Evolutionary conservation across 176 grass and related monocot species (phyloP).

Genomic region (Thinopyrum elongatum): DNA sequence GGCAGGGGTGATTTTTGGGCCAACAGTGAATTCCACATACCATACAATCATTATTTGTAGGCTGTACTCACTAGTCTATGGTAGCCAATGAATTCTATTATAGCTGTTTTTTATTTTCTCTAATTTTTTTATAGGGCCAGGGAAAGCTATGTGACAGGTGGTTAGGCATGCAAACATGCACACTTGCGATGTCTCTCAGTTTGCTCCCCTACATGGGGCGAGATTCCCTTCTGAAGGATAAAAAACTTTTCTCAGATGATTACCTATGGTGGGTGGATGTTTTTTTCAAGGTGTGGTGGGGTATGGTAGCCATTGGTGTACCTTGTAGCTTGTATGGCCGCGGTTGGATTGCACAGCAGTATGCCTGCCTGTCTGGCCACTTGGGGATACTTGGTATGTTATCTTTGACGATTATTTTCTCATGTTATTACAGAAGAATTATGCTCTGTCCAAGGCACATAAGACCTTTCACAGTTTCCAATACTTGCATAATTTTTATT

Average conservation of each 20-base stretch:
- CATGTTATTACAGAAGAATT: not conserved
- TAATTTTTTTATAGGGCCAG: not conserved
- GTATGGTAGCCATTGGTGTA: not conserved
- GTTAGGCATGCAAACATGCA: not conserved
- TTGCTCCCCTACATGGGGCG: not conserved
- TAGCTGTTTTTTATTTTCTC: not conserved
- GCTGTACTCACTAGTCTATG: no score
- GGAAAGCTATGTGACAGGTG: not conserved
- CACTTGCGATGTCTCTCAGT: not conserved
- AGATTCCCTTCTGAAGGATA: not conserved
- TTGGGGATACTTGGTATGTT: not conserved
- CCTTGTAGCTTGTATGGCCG: not conserved
- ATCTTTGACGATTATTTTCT: not conserved
- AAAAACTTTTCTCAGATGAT: not conserved
- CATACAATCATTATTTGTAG: no score
- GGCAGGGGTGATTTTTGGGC: no score
- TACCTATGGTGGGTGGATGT: not conserved
- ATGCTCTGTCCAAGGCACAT: not conserved
- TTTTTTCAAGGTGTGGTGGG: not conserved
- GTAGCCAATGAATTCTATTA: no score
- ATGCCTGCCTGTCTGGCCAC: not conserved
- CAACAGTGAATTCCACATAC: no score
- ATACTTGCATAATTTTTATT: not conserved
- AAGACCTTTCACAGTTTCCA: not conserved
- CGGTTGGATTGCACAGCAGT: not conserved